Base-by-base conservation (phyloP, 2,329 filamentous ascomycete genomes). In the Alternaria ventricosa region DNA sequence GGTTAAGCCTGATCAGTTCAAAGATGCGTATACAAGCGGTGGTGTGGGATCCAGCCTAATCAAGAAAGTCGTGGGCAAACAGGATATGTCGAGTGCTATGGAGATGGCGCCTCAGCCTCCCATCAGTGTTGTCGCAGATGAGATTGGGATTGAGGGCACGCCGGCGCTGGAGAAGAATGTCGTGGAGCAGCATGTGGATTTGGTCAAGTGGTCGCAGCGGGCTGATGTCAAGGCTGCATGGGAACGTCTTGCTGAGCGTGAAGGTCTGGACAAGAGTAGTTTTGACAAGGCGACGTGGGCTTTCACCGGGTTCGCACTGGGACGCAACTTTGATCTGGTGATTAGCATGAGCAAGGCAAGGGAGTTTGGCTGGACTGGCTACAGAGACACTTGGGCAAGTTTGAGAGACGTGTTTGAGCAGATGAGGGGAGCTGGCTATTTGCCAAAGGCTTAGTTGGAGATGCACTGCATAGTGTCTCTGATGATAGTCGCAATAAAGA, bases 291-390 rank as follows among this genome's bases (percentile, higher is more conserved):
- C 81, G 1, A 84, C 83, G 0, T 85, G 82, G 82, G 74, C 65
- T 1, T 84, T 82, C 57, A 65, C 82, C 55, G 80, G 77, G 7
- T 82, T 84, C 66, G 79, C 81, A 3, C 69, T 85, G 23, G 82
- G 83, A 0, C 69, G 83, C 36, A 77, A 79, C 45, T 84, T 78
- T 60, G 77, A 80, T 67, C 50, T 81, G 6, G 79, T 83, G 2
- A 68, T 80, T 45, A 81, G 75, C 57, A 83, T 84, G 79, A 83
- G 75, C 53, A 85, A 85, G 71, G 83, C 83, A 6, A 75, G 84
- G 56, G 79, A 79, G 63, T 70, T 78, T 23, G 83, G 84, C 0
- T 86, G 80, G 80, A 80, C 72, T 1, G 83, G 81, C 0, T 82
- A 75, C 57, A 62, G 46, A 6, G 69, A 74, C 57, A 66, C 78